phyloP scores from a whole-genome alignment of 129 eudicot species.

The Flaveria ramosissima region DNA sequence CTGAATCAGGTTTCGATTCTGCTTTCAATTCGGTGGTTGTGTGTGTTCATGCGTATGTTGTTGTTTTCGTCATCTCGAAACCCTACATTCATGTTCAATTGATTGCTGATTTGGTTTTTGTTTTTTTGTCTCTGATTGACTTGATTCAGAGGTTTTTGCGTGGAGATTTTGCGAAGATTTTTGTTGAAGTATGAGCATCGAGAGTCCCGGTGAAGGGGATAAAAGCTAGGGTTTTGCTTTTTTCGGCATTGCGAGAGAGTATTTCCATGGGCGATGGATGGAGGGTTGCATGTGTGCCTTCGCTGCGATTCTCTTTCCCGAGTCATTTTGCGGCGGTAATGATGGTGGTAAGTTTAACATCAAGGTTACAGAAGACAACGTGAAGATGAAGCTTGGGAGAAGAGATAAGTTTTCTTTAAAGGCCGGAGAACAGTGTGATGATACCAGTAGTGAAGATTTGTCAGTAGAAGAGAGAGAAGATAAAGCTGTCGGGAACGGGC shows the following conservation, averaged over 20 bases:
- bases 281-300: slow-evolving; percentile 97
- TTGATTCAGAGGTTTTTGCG: slow-evolving; percentile 23
- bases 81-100: slow-evolving; percentile 39
- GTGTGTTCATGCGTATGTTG: slow-evolving; percentile 20
- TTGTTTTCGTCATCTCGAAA: slow-evolving; percentile 11
- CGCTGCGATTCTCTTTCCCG: slow-evolving; percentile 61
- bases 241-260: slow-evolving; percentile 29
- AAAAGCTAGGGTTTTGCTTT: slow-evolving; percentile 62
- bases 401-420: slow-evolving; percentile 28
- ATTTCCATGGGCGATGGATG: slow-evolving; percentile 99
- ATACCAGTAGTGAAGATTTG: slow-evolving; percentile 30
- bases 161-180: slow-evolving; percentile 36
- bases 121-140: slow-evolving; percentile 14
- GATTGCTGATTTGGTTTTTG: slow-evolving; percentile 20
- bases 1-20: slow-evolving; percentile 18
- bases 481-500: slow-evolving; percentile 46
- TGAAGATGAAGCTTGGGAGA: slow-evolving; percentile 44
- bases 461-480: slow-evolving; percentile 29
- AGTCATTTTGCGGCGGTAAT: slow-evolving; percentile 59
- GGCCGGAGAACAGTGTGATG: slow-evolving; percentile 25
- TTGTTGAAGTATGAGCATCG: slow-evolving; percentile 68
- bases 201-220: slow-evolving; percentile 77
- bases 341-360: slow-evolving; percentile 43
- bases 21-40: slow-evolving; percentile 16
- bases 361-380: slow-evolving; percentile 35